These are phyloP conservation scores for Kockovaella imperatae DNA, from an alignment of 768 basidiomycete species.

Conservation along the genomic window DNA sequence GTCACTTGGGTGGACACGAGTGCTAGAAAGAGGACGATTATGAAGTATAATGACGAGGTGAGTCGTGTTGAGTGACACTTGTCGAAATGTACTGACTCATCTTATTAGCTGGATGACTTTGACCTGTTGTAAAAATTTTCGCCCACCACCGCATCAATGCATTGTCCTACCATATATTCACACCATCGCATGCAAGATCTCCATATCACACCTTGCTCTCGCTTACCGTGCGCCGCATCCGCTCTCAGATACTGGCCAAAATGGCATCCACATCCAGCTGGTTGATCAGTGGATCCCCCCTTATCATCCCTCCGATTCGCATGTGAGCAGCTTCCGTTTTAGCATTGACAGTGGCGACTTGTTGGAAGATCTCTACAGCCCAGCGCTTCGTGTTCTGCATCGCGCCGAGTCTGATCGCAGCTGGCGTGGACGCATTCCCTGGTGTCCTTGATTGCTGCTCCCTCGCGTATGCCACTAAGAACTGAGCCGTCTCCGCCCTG, in stretches of 20 bases:
- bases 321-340: too few species aligned
- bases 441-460: too few species aligned
- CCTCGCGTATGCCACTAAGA: too few species aligned
- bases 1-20: conserved; percentile 99
- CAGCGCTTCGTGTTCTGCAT: too few species aligned
- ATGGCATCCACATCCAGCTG: too few species aligned
- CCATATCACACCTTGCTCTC: background rate
- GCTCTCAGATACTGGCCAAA: too few species aligned
- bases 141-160: background rate
- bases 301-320: background rate
- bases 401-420: too few species aligned
- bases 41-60: conserved; percentile 94
- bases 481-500: too few species aligned
- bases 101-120: conserved; percentile 77
- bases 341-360: too few species aligned
- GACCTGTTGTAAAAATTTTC: conserved; percentile 59
- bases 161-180: background rate
- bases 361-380: too few species aligned
- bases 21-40: conserved; percentile 89
- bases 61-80: conserved; percentile 17
- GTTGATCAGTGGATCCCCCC: too few species aligned
- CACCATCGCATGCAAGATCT: background rate
- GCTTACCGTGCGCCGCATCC: background rate
- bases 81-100: background rate
- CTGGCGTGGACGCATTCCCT: too few species aligned